Percentiles rank a stretch among this genome's conserved stretches.
Conservation (phyloP, 2,329 filamentous ascomycete genomes). For the Parascedosporium putredinis region DNA sequence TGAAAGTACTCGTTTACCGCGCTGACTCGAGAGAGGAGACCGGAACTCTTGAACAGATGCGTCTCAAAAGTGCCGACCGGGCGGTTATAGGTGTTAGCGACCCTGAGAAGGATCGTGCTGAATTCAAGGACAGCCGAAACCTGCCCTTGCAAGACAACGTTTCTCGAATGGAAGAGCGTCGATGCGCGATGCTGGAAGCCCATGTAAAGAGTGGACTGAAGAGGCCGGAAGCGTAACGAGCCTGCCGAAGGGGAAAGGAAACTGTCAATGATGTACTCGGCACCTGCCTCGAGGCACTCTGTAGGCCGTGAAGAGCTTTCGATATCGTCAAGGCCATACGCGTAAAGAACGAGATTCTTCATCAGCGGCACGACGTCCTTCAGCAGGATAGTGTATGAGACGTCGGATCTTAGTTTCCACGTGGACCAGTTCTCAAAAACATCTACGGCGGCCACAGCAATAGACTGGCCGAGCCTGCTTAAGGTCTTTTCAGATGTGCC, state of each 20-base stretch:
- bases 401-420: conserved; percentile 67
- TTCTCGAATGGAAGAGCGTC: conserved; percentile 49
- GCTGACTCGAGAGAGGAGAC: conserved; percentile 66
- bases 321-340: conserved; percentile 63
- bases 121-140: conserved; percentile 55
- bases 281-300: conserved; percentile 58
- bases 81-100: conserved; percentile 53
- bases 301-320: conserved; percentile 36
- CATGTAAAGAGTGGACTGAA: conserved; percentile 56
- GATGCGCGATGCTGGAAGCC: conserved; percentile 37
- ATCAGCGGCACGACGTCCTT: conserved; percentile 59
- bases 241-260: conserved; percentile 63
- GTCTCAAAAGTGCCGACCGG: conserved; percentile 59
- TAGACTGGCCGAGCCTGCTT: conserved; percentile 58
- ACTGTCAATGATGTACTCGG: conserved; percentile 63
- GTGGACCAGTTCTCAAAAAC: conserved; percentile 76
- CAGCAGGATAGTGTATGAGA: conserved; percentile 60
- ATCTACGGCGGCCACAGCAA: conserved; percentile 67
- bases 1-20: conserved; percentile 58
- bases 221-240: conserved; percentile 64
- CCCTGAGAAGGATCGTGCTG: conserved; percentile 58
- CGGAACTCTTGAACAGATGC: conserved; percentile 71
- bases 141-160: conserved; percentile 48
- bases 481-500: conserved; percentile 72
- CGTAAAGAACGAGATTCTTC: conserved; percentile 58